phyloP scores from a whole-genome alignment of 2,329 filamentous ascomycete species.

The Alternaria sp. region DNA sequence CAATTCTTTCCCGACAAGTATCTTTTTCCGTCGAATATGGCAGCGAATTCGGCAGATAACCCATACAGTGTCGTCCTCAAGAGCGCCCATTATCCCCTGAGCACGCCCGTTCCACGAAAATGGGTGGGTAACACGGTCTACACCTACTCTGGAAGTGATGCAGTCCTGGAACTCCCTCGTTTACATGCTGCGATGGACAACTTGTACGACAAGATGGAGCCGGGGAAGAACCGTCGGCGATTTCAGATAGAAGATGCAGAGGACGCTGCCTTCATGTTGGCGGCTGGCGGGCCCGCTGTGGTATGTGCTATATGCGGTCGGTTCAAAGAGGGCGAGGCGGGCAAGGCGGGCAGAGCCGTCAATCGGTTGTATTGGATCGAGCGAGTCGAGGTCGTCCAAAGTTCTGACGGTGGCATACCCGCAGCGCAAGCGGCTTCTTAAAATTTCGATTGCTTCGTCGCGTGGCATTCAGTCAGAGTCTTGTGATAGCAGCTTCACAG shows the following conservation, averaged over 20 bases:
- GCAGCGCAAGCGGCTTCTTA: not conserved
- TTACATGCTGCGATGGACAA: not conserved
- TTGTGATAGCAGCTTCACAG: conserved; percentile 3
- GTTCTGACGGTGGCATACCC: not conserved
- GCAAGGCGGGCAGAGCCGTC: not conserved
- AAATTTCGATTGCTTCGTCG: not conserved
- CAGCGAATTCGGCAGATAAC: not conserved
- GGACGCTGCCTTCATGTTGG: not conserved
- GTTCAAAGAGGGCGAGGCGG: not conserved
- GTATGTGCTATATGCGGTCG: not conserved
- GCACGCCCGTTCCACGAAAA: not conserved
- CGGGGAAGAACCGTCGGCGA: no score
- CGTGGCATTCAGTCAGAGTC: conserved; percentile 2
- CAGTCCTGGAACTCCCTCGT: not conserved
- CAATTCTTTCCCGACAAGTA: not conserved
- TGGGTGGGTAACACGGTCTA: not conserved
- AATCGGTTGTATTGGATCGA: not conserved
- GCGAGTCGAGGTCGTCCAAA: not conserved
- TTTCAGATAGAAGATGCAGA: not conserved
- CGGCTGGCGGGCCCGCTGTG: not conserved
- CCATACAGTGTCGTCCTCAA: not conserved
- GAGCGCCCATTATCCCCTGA: not conserved
- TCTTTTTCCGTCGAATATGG: not conserved
- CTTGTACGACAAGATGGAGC: not conserved
- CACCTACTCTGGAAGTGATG: not conserved